Evolutionary conservation across 2,329 filamentous ascomycete genomes (phyloP).

Genomic region (Verticillium alfalfae): DNA sequence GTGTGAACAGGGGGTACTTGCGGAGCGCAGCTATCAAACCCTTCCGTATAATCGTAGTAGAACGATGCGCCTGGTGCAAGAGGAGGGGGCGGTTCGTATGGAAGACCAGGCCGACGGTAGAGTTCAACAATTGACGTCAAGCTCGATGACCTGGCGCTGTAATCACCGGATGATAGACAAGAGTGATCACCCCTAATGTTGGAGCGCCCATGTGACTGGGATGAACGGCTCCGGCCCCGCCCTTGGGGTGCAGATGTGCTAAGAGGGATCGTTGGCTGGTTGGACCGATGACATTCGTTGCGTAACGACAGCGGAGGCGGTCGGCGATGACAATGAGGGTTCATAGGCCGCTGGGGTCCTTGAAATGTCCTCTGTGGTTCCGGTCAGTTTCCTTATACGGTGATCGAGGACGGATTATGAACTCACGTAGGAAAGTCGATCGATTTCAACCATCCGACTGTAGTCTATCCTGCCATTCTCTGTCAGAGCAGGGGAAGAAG

Average conservation of each 20-base stretch:
- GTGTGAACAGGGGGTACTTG: neutral
- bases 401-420: neutral
- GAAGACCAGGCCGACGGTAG: constrained; percentile 27
- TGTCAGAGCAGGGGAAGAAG: constrained; percentile 42
- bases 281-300: constrained; percentile 33
- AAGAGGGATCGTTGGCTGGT: constrained; percentile 26
- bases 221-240: constrained; percentile 6
- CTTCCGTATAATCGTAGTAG: constrained; percentile 50
- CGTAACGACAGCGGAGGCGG: constrained; percentile 32
- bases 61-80: constrained; percentile 27
- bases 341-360: constrained; percentile 32
- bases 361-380: constrained; percentile 37
- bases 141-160: constrained; percentile 37
- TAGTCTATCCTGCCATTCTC: constrained; percentile 43
- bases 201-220: neutral
- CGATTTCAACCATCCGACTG: constrained; percentile 43
- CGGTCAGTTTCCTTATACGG: constrained; percentile 2
- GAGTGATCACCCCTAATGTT: neutral
- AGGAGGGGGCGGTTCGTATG: constrained; percentile 18
- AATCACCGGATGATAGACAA: constrained; percentile 24
- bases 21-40: constrained; percentile 31
- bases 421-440: constrained; percentile 40
- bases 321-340: constrained; percentile 26
- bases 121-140: constrained; percentile 45
- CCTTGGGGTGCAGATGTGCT: constrained; percentile 10